Base-by-base conservation (phyloP, 2,329 filamentous ascomycete genomes). In the Zasmidium cellare region DNA sequence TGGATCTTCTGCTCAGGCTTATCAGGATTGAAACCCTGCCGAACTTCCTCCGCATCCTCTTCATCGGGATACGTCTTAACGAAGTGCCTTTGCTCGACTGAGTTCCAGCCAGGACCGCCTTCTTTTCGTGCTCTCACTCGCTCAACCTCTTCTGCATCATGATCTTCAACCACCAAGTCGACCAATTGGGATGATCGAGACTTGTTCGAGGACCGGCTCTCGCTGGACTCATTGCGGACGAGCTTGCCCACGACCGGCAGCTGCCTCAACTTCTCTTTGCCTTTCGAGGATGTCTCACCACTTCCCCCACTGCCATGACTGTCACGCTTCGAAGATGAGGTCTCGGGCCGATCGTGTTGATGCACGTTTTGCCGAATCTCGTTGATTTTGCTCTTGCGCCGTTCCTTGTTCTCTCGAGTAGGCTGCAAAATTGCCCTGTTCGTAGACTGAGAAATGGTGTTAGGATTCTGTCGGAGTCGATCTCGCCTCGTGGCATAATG, bases 401-500 rank as follows among this genome's bases (percentile, higher is more conserved):
- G 70, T 57, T 74, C 68, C 61, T 76, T 75, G 63, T 83, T 78
- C 6, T 75, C 76, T 35, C 70, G 75, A 50, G 82, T 81, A 38
- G 84, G 80, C 64, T 85, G 80, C 44, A 84, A 69, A 51, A 84
- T 65, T 57, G 81, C 76, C 51, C 80, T 74, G 64, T 85, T 85
- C 6, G 82, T 81, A 6, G 82, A 80, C 22, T 81, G 79, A 2
- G 82, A 84, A 49, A 86, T 68, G 22, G 85, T 78, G 44, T 72
- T 73, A 9, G 83, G 83, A 47, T 79, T 75, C 50, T 75, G 66
- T 56, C 77, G 74, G 50, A 87, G 70, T 70, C 87, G 89, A 62
- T 88, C 82, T 58, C 92, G 88, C 56, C 86, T 82, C 25, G 87
- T 82, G 16, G 91, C 89, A 63, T 91, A 84, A 71, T 89, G 84